A percentile compares a stretch with the other conserved stretches of the same genome.
phyloP scores from a whole-genome alignment of 768 basidiomycete species.

The Amyloporia xantha region DNA sequence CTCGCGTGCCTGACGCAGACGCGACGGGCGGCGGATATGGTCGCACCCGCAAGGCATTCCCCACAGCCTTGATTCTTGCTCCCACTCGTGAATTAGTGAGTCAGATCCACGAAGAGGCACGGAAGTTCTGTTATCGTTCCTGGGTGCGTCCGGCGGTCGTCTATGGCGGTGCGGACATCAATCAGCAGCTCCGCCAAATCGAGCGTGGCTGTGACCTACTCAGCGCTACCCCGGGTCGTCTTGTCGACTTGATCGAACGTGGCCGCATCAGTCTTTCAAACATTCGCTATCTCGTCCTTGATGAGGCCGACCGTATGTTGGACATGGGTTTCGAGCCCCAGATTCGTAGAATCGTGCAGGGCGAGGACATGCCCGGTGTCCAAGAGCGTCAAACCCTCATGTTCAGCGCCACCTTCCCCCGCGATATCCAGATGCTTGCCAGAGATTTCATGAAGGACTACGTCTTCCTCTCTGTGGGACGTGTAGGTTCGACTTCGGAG shows the following conservation, averaged over 20 bases:
- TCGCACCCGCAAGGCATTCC: constrained; percentile 84
- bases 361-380: constrained; percentile 96
- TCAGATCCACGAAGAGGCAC: constrained; percentile 98
- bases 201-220: constrained; percentile 97
- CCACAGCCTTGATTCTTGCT: constrained; percentile 94
- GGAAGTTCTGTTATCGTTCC: constrained; percentile 98
- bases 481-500: constrained; percentile 97
- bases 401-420: constrained; percentile 99
- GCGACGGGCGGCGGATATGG: constrained; percentile 42
- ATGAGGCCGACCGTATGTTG: constrained; percentile 99
- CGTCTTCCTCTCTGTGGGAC: constrained; percentile 96
- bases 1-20: constrained; percentile 59
- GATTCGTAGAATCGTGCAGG: constrained; percentile 95
- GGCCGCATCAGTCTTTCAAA: constrained; percentile 95
- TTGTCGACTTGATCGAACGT: constrained; percentile 97
- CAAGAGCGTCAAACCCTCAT: constrained; percentile 94
- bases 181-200: constrained; percentile 85
- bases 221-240: constrained; percentile 95
- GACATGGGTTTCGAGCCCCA: constrained; percentile 99
- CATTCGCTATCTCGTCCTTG: constrained; percentile 95
- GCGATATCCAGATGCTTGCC: constrained; percentile 96
- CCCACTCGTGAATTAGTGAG: constrained; percentile 98
- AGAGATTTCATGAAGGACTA: constrained; percentile 98
- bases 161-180: constrained; percentile 98
- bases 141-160: constrained; percentile 99